Base-by-base conservation (phyloP, 2,329 filamentous ascomycete genomes). In the Xylaria sp. region DNA sequence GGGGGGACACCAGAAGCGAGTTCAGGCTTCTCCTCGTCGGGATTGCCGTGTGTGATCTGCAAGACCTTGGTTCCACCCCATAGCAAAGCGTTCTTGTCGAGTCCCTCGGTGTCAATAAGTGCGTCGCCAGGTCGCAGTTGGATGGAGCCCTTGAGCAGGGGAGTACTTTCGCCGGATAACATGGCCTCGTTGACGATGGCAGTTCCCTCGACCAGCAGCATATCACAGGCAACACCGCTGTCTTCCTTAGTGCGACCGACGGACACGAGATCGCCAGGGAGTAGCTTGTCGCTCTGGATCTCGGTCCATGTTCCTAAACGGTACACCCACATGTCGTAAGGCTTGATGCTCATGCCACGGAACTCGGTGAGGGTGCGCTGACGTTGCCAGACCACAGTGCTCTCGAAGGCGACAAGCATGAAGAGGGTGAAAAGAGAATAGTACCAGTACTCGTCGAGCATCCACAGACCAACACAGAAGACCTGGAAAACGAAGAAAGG, bases 381-480 rank as follows among this genome's bases (percentile, higher is more conserved):
- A 62, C 94, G 87, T 78, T 99, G 94, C 95, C 94, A 99, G 13
- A 99, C 95, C 44, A 99, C 95, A 2, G 94, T 99, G 74, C 92
- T 97, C 79, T 99, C 94, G 69, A 99, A 99, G 60, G 86, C 88
- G 67, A 99, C 91, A 58, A 99, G 85, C 95, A 99, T 99, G 79
- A 97, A 92, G 19, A 99, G 86, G 0, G 95, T 99, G 76, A 99
- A 99, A 18, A 99, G 84, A 63, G 94, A 97, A 78, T 99, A 99
- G 80, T 99, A 99, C 94, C 95, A 99, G 78, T 97, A 99, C 77
- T 99, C 95, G 72, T 99, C 94, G 72, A 99, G 79, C 87, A 97
- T 91, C 94, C 94, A 99, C 62, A 99, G 79, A 13, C 94, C 95
- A 60, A 99, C 94, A 69, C 95, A 99, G 80, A 99, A 99, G 63